phyloP scores from a whole-genome alignment of 768 basidiomycete genomes.

The Hygrophorus pudorinus region DNA sequence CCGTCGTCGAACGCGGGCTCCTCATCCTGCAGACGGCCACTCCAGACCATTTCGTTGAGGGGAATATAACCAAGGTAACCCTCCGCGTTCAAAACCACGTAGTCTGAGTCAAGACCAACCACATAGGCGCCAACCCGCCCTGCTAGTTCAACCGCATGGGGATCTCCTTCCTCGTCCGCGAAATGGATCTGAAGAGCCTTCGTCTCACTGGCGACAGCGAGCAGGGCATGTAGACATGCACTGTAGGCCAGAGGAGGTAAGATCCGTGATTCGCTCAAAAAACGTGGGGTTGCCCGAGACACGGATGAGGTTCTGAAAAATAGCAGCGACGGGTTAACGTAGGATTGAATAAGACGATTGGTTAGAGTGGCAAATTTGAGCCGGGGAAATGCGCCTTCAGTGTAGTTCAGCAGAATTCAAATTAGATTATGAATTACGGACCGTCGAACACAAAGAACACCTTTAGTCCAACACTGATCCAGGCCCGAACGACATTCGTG shows the following conservation, averaged over 20 bases:
- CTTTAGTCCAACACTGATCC: conserved; percentile 56
- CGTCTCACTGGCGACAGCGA: conserved; percentile 23
- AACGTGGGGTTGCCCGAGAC: conserved; percentile 56
- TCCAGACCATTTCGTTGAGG: conserved; percentile 69
- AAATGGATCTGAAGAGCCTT: conserved; percentile 46
- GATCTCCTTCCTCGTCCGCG: conserved; percentile 78
- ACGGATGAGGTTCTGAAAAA: conserved; percentile 72
- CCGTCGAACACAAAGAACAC: conserved; percentile 81
- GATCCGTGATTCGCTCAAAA: conserved; percentile 64
- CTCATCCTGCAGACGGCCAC: conserved; percentile 19
- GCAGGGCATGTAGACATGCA: conserved; percentile 48
- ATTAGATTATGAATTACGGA: conserved; percentile 21
- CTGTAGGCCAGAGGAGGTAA: conserved; percentile 58
- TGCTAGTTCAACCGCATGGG: conserved; percentile 77
- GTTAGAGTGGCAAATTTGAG: conserved; percentile 64
- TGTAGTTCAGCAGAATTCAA: conserved; percentile 8
- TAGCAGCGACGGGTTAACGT: conserved; percentile 52
- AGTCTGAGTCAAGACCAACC: conserved; percentile 75
- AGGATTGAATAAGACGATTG: conserved; percentile 45
- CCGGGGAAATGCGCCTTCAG: conserved; percentile 55
- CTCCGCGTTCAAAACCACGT: conserved; percentile 64
- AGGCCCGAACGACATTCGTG: conserved; percentile 44
- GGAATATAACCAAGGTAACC: conserved; percentile 75
- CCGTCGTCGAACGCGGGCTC: conserved; percentile 19
- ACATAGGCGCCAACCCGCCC: conserved; percentile 66